phyloP scores from a whole-genome alignment of 805 yeast genomes.

The Yarrowia bubula region DNA sequence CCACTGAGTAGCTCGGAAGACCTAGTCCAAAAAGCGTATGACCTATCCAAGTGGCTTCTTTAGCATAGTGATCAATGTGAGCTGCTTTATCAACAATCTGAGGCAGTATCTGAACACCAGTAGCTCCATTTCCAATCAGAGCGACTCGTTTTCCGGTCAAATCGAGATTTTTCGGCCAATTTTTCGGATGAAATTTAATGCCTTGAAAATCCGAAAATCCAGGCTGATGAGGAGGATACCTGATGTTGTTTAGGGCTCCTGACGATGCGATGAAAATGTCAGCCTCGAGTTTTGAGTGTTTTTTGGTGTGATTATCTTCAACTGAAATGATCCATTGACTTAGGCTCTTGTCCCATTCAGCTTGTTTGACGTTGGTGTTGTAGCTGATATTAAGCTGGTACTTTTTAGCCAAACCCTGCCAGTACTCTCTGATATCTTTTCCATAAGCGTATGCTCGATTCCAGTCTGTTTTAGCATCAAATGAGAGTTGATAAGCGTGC shows the following conservation, averaged over 20 bases:
- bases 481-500: constrained; percentile 35
- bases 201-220: constrained; percentile 39
- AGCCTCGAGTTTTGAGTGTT: constrained; percentile 29
- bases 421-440: constrained; percentile 34
- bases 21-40: constrained; percentile 31
- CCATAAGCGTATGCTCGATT: constrained; percentile 33
- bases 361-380: constrained; percentile 30
- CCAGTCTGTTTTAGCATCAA: constrained; percentile 37
- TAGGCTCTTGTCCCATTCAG: constrained; percentile 32
- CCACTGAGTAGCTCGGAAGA: constrained; percentile 27
- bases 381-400: constrained; percentile 33
- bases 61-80: constrained; percentile 32
- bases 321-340: constrained; percentile 28
- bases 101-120: constrained; percentile 40
- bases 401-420: constrained; percentile 33
- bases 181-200: constrained; percentile 37
- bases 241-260: constrained; percentile 37
- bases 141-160: constrained; percentile 36
- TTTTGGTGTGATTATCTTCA: constrained; percentile 10
- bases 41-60: constrained; percentile 32
- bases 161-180: constrained; percentile 37
- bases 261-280: constrained; percentile 34
- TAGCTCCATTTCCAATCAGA: constrained; percentile 42
- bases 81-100: constrained; percentile 33
- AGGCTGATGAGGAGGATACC: constrained; percentile 34